Conservation (phyloP, 345 rosid genomes). For the Salix arbutifolia region DNA sequence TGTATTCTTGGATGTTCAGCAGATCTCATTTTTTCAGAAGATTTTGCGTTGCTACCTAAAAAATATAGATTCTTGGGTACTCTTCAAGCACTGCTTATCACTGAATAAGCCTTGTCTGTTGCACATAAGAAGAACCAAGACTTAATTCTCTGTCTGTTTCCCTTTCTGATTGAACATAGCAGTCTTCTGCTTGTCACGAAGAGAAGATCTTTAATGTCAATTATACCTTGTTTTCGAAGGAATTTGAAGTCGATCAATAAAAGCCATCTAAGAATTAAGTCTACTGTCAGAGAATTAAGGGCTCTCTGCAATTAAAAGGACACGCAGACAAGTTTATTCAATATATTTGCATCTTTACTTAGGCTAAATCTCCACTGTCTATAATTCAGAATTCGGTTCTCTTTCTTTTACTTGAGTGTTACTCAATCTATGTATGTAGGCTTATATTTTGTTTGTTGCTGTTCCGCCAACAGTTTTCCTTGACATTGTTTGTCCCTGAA, state of each 20-base stretch:
- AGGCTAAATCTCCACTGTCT: neutral
- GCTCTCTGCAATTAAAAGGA: neutral
- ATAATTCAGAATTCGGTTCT: neutral
- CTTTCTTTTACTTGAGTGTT: neutral
- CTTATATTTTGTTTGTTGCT: neutral
- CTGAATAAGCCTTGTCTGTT: neutral
- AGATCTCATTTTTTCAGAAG: neutral
- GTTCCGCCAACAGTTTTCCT: neutral
- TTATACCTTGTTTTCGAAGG: too few species aligned
- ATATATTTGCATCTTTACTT: neutral
- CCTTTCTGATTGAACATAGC: neutral
- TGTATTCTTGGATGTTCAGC: neutral
- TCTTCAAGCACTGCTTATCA: neutral
- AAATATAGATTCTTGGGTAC: neutral
- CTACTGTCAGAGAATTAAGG: neutral
- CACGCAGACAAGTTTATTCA: neutral
- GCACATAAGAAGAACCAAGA: neutral
- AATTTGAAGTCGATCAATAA: neutral
- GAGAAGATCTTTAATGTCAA: neutral
- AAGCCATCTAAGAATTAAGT: neutral
- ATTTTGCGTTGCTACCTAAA: neutral
- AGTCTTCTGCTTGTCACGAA: neutral
- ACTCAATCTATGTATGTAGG: neutral
- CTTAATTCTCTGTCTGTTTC: neutral
- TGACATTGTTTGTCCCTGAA: neutral